These are phyloP conservation scores for Botrytis galanthina DNA, from an alignment of 2,329 filamentous ascomycete genomes.

Conservation along the genomic window DNA sequence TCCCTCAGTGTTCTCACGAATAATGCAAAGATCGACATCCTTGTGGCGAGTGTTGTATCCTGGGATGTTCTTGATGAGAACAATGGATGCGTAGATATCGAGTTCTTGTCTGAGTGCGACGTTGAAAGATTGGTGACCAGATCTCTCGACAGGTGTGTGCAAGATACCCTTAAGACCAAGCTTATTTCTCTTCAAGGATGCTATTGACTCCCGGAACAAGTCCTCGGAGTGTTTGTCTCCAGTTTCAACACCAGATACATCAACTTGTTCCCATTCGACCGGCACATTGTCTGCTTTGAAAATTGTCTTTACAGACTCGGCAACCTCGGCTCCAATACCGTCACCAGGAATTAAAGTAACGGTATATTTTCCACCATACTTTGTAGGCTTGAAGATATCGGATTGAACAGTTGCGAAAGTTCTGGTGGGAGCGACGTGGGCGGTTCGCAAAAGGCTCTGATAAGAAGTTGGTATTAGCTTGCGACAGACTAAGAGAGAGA, in stretches of 20 bases:
- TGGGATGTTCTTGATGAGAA: slow-evolving; percentile 99
- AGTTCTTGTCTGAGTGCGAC: slow-evolving; percentile 98
- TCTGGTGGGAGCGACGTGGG: slow-evolving; percentile 33
- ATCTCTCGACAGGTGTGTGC: slow-evolving; percentile 94
- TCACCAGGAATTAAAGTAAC: slow-evolving; percentile 98
- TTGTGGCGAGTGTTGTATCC: slow-evolving; percentile 97
- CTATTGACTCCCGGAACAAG: slow-evolving; percentile 91
- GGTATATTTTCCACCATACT: slow-evolving; percentile 96
- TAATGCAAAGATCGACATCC: slow-evolving; percentile 97
- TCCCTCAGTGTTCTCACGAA: slow-evolving; percentile 99
- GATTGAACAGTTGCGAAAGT: slow-evolving; percentile 77
- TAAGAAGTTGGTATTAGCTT: slow-evolving; percentile 29
- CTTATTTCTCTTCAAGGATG: slow-evolving; percentile 97
- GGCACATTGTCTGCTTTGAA: slow-evolving; percentile 99
- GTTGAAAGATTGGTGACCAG: slow-evolving; percentile 99
- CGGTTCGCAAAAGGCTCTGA: slow-evolving; percentile 39
- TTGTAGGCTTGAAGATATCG: slow-evolving; percentile 98
- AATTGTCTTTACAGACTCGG: slow-evolving; percentile 96
- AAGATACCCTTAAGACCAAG: slow-evolving; percentile 98
- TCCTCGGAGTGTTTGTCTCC: slow-evolving; percentile 85
- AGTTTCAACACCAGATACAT: slow-evolving; percentile 86
- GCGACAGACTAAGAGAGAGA: slow-evolving; percentile 3
- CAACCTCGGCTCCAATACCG: slow-evolving; percentile 96
- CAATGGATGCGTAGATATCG: slow-evolving; percentile 98
- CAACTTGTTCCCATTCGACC: slow-evolving; percentile 97